Percentiles rank a stretch among this genome's conserved stretches.
Conservation (phyloP, 805 yeast species). For the Candida pseudofarinosa region DNA sequence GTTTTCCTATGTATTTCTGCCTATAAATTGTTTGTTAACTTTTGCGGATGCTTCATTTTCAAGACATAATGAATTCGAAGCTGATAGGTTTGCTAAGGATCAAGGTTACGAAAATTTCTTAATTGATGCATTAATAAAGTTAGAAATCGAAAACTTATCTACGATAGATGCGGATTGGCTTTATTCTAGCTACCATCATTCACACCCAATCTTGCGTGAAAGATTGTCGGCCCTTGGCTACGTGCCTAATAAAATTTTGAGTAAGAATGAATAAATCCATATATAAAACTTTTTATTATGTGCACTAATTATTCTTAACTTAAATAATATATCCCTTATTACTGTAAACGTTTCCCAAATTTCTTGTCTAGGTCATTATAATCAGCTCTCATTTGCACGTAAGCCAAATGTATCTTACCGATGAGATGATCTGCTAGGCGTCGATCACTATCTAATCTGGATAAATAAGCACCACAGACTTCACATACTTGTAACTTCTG, state of each 20-base stretch:
- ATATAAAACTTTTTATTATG: too few species aligned
- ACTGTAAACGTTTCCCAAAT: slow-evolving; percentile 7
- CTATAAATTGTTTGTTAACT: slow-evolving; percentile 65
- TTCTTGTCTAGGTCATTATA: slow-evolving; percentile 33
- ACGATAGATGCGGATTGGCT: slow-evolving; percentile 88
- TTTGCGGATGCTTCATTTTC: slow-evolving; percentile 67
- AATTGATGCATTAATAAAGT: slow-evolving; percentile 65
- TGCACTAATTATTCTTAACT: neutral
- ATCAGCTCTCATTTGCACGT: slow-evolving; percentile 66
- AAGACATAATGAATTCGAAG: slow-evolving; percentile 89
- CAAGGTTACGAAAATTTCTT: slow-evolving; percentile 70
- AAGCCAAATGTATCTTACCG: slow-evolving; percentile 84
- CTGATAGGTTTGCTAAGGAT: slow-evolving; percentile 79
- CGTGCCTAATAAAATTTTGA: slow-evolving; percentile 34
- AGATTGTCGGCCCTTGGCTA: slow-evolving; percentile 73
- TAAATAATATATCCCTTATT: neutral
- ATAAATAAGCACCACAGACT: slow-evolving; percentile 84
- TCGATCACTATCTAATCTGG: slow-evolving; percentile 81
- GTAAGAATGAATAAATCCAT: slow-evolving; percentile 7
- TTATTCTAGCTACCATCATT: slow-evolving; percentile 81
- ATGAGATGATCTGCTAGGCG: slow-evolving; percentile 73
- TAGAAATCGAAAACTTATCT: slow-evolving; percentile 77
- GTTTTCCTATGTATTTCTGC: slow-evolving; percentile 74
- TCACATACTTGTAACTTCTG: slow-evolving; percentile 89
- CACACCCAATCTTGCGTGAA: slow-evolving; percentile 91